A percentile compares a stretch with the other conserved stretches of the same genome.
These are phyloP conservation scores for Tetraselmis striata DNA, from an alignment of 139 green algal genomes.

Conservation along the genomic window DNA sequence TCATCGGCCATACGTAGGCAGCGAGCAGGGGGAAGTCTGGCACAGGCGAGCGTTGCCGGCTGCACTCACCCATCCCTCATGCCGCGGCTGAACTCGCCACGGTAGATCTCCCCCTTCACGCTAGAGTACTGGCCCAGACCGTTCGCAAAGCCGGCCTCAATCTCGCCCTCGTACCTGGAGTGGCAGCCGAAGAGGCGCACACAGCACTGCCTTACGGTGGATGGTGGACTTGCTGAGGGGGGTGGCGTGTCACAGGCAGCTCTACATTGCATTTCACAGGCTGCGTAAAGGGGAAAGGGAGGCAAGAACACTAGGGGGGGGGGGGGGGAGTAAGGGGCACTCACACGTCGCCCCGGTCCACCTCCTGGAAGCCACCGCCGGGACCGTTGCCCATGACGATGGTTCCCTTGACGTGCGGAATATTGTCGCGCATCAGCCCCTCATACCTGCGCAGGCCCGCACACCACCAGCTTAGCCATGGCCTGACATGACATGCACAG, in stretches of 20 bases:
- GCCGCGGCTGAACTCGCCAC: conserved; percentile 72
- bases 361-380: conserved; percentile 62
- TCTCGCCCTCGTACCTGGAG: conserved; percentile 83
- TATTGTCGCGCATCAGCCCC: conserved; percentile 62
- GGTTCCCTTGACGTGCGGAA: conserved; percentile 76
- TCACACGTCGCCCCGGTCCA: conserved; percentile 54
- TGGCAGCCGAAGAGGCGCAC: not conserved
- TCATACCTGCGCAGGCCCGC: conserved; percentile 90
- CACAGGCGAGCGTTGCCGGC: not conserved
- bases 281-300: too few relatives aligned
- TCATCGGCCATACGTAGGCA: too few relatives aligned
- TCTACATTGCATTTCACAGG: too few relatives aligned
- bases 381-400: conserved; percentile 73
- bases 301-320: too few relatives aligned
- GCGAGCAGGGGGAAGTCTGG: not conserved
- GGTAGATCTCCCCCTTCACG: conserved; percentile 56
- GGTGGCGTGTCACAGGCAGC: too few relatives aligned
- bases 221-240: too few relatives aligned
- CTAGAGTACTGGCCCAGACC: conserved; percentile 73
- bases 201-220: too few relatives aligned
- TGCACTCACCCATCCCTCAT: conserved; percentile 63
- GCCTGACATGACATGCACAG: too few relatives aligned
- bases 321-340: not conserved
- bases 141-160: conserved; percentile 74
- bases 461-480: too few relatives aligned